Conservation (phyloP, 208 protist species). For the Trypanosoma conorhini region DNA sequence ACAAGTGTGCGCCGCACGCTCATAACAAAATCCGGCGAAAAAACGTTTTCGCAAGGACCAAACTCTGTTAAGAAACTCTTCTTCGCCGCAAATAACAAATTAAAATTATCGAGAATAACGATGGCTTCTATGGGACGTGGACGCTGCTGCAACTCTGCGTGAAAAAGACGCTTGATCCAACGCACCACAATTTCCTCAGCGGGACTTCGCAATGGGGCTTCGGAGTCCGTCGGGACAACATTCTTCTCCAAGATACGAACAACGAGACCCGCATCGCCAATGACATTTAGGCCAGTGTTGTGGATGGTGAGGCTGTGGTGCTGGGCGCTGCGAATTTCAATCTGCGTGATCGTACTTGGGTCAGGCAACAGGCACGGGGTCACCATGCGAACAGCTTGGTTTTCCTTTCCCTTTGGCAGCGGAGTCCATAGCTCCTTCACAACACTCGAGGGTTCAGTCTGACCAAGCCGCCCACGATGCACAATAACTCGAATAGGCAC, state of each 20-base stretch:
- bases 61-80: conserved; percentile 27
- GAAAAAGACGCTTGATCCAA: conserved; percentile 66
- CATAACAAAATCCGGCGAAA: conserved; percentile 56
- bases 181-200: conserved; percentile 51
- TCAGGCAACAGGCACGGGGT: conserved; percentile 81
- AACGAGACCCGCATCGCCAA: conserved; percentile 43
- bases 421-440: conserved; percentile 31
- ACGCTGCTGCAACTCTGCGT: conserved; percentile 28
- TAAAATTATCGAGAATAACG: conserved; percentile 63
- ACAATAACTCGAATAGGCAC: conserved; percentile 72
- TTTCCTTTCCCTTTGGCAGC: conserved; percentile 26
- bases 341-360: conserved; percentile 56
- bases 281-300: conserved; percentile 22
- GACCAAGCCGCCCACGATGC: conserved; percentile 27
- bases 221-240: conserved; percentile 2
- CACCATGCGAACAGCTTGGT: conserved; percentile 52
- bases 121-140: conserved; percentile 38
- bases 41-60: conserved; percentile 30
- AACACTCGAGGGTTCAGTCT: conserved; percentile 33
- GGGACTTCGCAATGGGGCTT: conserved; percentile 15
- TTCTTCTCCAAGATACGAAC: conserved; percentile 50
- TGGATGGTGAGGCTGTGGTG: conserved; percentile 64
- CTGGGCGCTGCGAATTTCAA: conserved; percentile 65
- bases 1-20: conserved; percentile 42
- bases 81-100: conserved; percentile 44